A percentile compares a stretch with the other conserved stretches of the same genome.
Conservation (phyloP, 169 alveolate species). For the Babesia bigemina region DNA sequence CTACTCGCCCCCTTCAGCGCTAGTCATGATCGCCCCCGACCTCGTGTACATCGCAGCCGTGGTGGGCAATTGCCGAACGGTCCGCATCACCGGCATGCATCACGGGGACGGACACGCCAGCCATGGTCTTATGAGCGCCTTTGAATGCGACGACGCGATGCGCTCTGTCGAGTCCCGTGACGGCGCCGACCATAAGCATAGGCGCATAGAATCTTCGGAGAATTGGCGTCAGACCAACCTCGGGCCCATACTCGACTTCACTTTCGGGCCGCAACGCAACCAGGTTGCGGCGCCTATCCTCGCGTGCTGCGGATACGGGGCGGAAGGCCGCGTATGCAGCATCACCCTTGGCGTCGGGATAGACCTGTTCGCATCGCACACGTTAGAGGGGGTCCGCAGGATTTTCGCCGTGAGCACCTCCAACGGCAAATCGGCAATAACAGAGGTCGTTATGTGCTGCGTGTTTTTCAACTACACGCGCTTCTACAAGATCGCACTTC, state of each 20-base stretch:
- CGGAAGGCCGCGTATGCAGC: constrained; percentile 55
- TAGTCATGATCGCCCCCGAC: constrained; percentile 35
- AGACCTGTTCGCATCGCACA: constrained; percentile 20
- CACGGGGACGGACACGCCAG: not conserved
- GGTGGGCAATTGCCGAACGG: constrained; percentile 45
- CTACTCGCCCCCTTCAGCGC: constrained; percentile 51
- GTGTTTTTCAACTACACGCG: constrained; percentile 39
- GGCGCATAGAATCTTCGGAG: constrained; percentile 2
- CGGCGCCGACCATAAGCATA: not conserved
- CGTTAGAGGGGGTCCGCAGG: constrained; percentile 26
- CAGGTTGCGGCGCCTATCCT: constrained; percentile 33
- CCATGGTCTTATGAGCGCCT: not conserved
- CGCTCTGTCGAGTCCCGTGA: not conserved
- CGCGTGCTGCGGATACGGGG: constrained; percentile 67
- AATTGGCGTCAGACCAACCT: constrained; percentile 62
- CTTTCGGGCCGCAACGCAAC: constrained; percentile 41
- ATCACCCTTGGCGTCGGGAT: constrained; percentile 47
- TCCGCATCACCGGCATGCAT: constrained; percentile 7
- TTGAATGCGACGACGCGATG: not conserved
- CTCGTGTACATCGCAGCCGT: constrained; percentile 38
- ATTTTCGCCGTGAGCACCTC: constrained; percentile 15
- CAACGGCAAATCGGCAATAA: not conserved
- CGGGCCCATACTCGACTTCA: constrained; percentile 64
- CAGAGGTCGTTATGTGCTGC: constrained; percentile 32
- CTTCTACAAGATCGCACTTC: constrained; percentile 32